Percentiles rank a stretch among this genome's conserved stretches.
Evolutionary conservation across 1,284 basidiomycete species (phyloP).

Genomic region (Chalciporus piperatoides): DNA sequence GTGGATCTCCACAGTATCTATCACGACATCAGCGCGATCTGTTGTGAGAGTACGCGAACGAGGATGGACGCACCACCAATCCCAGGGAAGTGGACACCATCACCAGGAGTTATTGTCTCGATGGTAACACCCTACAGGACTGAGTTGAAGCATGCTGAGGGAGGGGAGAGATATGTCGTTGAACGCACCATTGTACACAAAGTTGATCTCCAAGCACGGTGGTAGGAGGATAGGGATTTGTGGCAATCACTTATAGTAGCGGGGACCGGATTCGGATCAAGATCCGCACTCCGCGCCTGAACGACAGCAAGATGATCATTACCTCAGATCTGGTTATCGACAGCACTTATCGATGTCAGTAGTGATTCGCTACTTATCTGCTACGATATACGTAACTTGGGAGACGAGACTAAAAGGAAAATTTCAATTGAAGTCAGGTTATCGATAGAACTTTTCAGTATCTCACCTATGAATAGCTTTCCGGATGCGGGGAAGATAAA

Average conservation of each 20-base stretch:
- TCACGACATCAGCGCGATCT: conserved; percentile 18
- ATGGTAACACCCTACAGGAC: conserved; percentile 34
- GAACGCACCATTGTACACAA: conserved; percentile 32
- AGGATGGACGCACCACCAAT: conserved; percentile 40
- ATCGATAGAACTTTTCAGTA: conserved; percentile 21
- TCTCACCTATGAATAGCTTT: conserved; percentile 23
- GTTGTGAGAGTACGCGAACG: not conserved
- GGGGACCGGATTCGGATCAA: conserved; percentile 65
- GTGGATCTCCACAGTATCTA: conserved; percentile 62
- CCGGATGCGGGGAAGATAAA: conserved; percentile 20
- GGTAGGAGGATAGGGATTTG: conserved; percentile 35
- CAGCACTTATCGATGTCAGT: conserved; percentile 36
- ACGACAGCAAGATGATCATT: not conserved
- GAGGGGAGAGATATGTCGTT: not conserved
- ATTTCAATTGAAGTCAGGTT: conserved; percentile 5
- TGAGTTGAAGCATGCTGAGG: not conserved
- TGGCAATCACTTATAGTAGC: conserved; percentile 48
- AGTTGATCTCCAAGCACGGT: conserved; percentile 35
- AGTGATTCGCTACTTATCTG: conserved; percentile 17
- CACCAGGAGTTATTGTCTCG: conserved; percentile 40
- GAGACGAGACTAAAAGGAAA: conserved; percentile 1
- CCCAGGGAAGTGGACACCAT: conserved; percentile 45
- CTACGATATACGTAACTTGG: conserved; percentile 8
- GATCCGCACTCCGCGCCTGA: conserved; percentile 45
- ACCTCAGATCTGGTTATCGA: conserved; percentile 32